Conservation (phyloP, 371 early-diverging fungal genomes). For the Scutellospora calospora region DNA sequence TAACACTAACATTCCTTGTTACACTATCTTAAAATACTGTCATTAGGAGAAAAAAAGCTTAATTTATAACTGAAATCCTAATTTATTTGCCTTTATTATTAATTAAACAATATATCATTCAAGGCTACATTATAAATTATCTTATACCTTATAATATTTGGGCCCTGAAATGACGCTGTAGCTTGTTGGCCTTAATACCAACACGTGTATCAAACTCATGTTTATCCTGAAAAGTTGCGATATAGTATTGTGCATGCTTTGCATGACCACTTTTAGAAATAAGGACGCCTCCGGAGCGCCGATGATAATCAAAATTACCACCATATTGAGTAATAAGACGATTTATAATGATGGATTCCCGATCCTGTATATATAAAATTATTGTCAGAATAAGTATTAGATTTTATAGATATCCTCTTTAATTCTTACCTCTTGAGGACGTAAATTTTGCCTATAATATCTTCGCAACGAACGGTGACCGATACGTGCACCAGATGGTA, state of each 20-base stretch:
- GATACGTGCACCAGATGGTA: constrained; percentile 84
- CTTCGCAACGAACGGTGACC: constrained; percentile 86
- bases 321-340: constrained; percentile 65
- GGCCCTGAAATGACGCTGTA: constrained; percentile 86
- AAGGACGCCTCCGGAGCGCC: constrained; percentile 48
- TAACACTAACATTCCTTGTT: too few relatives aligned
- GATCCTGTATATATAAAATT: constrained; percentile 40
- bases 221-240: constrained; percentile 61
- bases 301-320: constrained; percentile 49
- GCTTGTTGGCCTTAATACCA: constrained; percentile 83
- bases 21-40: too few relatives aligned
- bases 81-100: neutral
- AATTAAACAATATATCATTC: neutral
- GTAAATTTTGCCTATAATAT: constrained; percentile 90
- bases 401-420: neutral
- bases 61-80: too few relatives aligned
- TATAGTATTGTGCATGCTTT: constrained; percentile 55
- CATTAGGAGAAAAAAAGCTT: too few relatives aligned
- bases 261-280: constrained; percentile 39
- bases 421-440: constrained; percentile 49
- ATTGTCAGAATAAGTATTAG: neutral
- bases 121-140: neutral
- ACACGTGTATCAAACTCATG: constrained; percentile 77
- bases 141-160: constrained; percentile 69
- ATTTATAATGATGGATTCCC: constrained; percentile 68